phyloP scores from a whole-genome alignment of 208 protist genomes.

The Trypanosoma grayi region DNA sequence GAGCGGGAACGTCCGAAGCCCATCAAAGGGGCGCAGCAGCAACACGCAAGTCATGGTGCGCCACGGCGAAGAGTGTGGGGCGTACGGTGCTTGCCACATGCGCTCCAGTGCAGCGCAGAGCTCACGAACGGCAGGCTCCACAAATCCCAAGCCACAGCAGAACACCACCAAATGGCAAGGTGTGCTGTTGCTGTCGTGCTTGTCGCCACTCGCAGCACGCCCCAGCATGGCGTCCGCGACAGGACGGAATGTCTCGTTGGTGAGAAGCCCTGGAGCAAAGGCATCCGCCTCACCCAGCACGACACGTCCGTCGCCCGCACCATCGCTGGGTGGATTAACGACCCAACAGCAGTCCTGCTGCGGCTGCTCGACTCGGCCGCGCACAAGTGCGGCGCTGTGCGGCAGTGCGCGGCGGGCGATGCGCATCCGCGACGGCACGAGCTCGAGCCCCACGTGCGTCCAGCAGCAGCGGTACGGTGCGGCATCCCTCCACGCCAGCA shows the following conservation, averaged over 20 bases:
- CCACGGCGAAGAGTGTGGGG: slow-evolving; percentile 26
- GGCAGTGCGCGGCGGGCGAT: slow-evolving; percentile 49
- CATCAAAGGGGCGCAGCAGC: slow-evolving; percentile 35
- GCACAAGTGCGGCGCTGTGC: slow-evolving; percentile 18
- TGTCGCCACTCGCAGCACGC: slow-evolving; percentile 20
- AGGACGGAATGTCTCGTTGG: slow-evolving; percentile 44
- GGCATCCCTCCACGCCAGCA: slow-evolving; percentile 34
- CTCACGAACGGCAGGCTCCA: slow-evolving; percentile 36
- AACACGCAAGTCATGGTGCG: slow-evolving; percentile 53
- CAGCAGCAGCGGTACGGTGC: slow-evolving; percentile 21
- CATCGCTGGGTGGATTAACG: neutral
- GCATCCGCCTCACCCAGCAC: slow-evolving; percentile 60
- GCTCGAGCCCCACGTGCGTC: slow-evolving; percentile 58
- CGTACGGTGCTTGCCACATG: slow-evolving; percentile 20
- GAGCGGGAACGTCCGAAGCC: slow-evolving; percentile 41
- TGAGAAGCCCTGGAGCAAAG: slow-evolving; percentile 49
- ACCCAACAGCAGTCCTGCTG: slow-evolving; percentile 2
- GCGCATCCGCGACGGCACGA: slow-evolving; percentile 60
- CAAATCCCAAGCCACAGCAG: slow-evolving; percentile 59
- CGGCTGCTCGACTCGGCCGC: neutral
- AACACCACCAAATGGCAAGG: slow-evolving; percentile 36
- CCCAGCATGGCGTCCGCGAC: slow-evolving; percentile 13
- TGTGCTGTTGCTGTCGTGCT: neutral
- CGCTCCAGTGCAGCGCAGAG: slow-evolving; percentile 50
- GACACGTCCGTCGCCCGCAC: slow-evolving; percentile 27